Evolutionary conservation across 805 yeast species (phyloP).

Genomic region (Cyberlindnera xishuangbannaensis): DNA sequence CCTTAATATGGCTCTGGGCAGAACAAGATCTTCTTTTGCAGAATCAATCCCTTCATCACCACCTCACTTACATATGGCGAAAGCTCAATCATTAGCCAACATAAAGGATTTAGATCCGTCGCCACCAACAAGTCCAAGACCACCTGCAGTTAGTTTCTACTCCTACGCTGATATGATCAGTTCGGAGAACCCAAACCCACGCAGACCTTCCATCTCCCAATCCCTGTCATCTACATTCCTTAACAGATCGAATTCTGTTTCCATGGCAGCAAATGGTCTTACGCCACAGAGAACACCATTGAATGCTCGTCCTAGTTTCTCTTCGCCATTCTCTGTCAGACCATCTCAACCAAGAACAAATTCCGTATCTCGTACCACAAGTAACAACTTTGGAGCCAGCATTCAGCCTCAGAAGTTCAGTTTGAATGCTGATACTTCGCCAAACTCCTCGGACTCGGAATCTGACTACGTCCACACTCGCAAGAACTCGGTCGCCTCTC

Average conservation of each 20-base stretch:
- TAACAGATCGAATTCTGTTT: conserved; percentile 16
- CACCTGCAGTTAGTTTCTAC: conserved; percentile 41
- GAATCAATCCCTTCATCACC: conserved; percentile 4
- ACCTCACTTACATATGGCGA: conserved; percentile 18
- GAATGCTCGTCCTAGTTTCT: conserved; percentile 22
- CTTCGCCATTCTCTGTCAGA: conserved; percentile 29
- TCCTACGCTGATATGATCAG: conserved; percentile 77
- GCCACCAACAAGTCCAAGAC: conserved; percentile 15
- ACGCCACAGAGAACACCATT: conserved; percentile 22
- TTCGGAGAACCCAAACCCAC: conserved; percentile 52
- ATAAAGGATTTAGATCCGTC: conserved; percentile 20
- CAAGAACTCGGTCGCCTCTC: conserved; percentile 13
- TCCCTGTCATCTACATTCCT: conserved; percentile 32
- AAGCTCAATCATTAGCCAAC: conserved; percentile 22
- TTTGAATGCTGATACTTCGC: conserved; percentile 18
- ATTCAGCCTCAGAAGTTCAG: conserved; percentile 16
- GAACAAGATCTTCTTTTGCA: conserved; percentile 27
- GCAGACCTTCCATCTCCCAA: conserved; percentile 54
- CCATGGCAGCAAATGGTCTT: conserved; percentile 15
- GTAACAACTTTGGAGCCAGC: background rate
- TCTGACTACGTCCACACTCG: conserved; percentile 17
- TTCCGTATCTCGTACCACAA: conserved; percentile 7
- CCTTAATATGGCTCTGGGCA: conserved; percentile 33
- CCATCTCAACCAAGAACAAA: conserved; percentile 12
- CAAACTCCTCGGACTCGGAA: conserved; percentile 26